Base-by-base conservation (phyloP, 1,284 basidiomycete genomes). In the Flammula alnicola region DNA sequence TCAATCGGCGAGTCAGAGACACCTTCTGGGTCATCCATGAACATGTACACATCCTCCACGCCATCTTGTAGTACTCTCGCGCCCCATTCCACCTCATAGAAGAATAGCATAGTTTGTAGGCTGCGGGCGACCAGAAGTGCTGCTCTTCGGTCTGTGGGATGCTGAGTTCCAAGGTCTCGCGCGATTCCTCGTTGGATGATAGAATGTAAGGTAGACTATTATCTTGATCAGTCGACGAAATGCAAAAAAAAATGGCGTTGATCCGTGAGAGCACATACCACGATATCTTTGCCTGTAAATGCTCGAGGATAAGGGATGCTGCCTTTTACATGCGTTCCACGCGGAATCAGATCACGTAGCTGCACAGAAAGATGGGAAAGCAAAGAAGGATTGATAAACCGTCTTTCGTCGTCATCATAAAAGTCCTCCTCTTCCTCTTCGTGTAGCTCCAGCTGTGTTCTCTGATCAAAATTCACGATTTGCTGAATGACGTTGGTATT, bases 1-100 rank as follows among this genome's bases (percentile, higher is more conserved):
- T 88, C 81, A 52, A 69, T 75, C 42, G 67, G 77, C 1, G 75
- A 70, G 46, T 83, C 83, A 1, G 82, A 80, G 14, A 62, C 60
- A 17, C 86, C 85, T 48, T 88, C 88, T 54, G 86, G 81, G 60
- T 97, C 95, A 55, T 94, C 93, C 69, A 95, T 77, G 73, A 99
- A 98, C 81, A 93, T 94, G 71, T 94, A 98, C 5, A 98, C 94
- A 60, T 97, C 93, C 60, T 97, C 95, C 2, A 95, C 88, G 4
- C 93, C 89, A 63, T 98, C 96, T 51, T 89, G 86, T 37, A 98
- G 71, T 1, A 86, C 78, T 19, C 86, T 84, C 49, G 87, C 84
- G 26, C 92, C 93, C 93, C 95, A 97, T 67, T 98, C 95, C 5
- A 98, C 95, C 66, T 99, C 96, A 65, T 96, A 93, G 66, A 98